Base-by-base conservation (phyloP, 2,329 filamentous ascomycete genomes). In the Xylariaceae sp. region DNA sequence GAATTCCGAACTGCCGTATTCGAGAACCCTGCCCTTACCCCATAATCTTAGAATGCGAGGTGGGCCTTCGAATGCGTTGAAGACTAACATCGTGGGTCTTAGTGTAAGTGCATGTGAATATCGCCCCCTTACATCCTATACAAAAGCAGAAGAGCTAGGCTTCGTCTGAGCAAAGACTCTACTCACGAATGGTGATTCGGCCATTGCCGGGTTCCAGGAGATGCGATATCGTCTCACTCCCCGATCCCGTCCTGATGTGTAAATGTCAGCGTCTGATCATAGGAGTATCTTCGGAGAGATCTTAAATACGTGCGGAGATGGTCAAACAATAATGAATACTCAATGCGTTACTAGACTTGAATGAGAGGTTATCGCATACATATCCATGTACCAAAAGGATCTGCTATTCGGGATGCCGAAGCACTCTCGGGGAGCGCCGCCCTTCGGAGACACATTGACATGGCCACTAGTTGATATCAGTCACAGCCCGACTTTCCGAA, bases 391-490 rank as follows among this genome's bases (percentile, higher is more conserved):
- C 71, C 72, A 76, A 55, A 76, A 75, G 1, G 69, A 73, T 34
- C 63, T 66, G 3, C 64, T 61, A 58, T 73, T 61, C 4, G 73
- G 64, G 4, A 75, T 47, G 4, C 74, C 73, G 45, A 76, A 76
- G 53, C 67, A 69, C 0, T 83, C 77, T 18, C 87, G 78, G 52
- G 88, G 88, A 73, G 45, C 15, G 2, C 87, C 79, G 53, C 89
- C 88, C 73, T 92, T 91, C 53, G 89, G 88, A 0, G 88, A 92
- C 57, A 91, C 75, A 68, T 92, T 92, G 76, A 92, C 78, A 75
- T 92, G 88, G 2, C 74, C 74, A 1, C 76, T 63, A 11, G 15
- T 53, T 5, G 9, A 17, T 9, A 35, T 63, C 37, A 61, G 59
- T 45, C 2, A 13, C 10, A 45, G n/a, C 41, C 13, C 41, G 41